These are phyloP conservation scores for Lasiosphaeris hirsuta DNA, from an alignment of 495 filamentous ascomycete species.

Conservation along the genomic window DNA sequence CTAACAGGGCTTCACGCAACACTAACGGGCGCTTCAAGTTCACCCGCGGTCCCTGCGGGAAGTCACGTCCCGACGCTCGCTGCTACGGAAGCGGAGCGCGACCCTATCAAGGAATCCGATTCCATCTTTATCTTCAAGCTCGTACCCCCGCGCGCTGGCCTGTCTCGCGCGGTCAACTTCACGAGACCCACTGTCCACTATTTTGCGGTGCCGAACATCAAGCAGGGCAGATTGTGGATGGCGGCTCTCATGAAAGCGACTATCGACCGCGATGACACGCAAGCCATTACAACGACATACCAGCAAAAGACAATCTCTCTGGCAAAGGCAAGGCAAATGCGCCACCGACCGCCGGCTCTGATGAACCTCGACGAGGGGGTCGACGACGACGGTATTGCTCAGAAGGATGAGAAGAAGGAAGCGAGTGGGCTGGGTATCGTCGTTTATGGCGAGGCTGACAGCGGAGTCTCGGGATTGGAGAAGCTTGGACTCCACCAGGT, in stretches of 20 bases:
- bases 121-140: conserved; percentile 97
- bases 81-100: conserved; percentile 39
- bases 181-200: conserved; percentile 97
- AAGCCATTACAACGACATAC: conserved; percentile 81
- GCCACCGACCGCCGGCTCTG: conserved; percentile 81
- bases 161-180: conserved; percentile 89
- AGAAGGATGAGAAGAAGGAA: conserved; percentile 18
- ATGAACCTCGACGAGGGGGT: conserved; percentile 65
- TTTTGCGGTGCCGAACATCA: conserved; percentile 88
- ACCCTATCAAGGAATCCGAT: conserved; percentile 46
- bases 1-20: conserved; percentile 88
- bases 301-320: conserved; percentile 90
- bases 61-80: conserved; percentile 56
- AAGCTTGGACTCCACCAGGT: conserved; percentile 42
- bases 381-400: conserved; percentile 26
- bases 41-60: conserved; percentile 67
- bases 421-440: conserved; percentile 47
- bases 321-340: conserved; percentile 75
- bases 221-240: conserved; percentile 94
- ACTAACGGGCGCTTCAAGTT: conserved; percentile 78
- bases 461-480: conserved; percentile 45
- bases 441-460: conserved; percentile 46
- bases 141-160: conserved; percentile 82
- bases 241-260: conserved; percentile 98
- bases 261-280: conserved; percentile 85